phyloP scores from a whole-genome alignment of 208 protist genomes.

The Leptomonas seymouri region DNA sequence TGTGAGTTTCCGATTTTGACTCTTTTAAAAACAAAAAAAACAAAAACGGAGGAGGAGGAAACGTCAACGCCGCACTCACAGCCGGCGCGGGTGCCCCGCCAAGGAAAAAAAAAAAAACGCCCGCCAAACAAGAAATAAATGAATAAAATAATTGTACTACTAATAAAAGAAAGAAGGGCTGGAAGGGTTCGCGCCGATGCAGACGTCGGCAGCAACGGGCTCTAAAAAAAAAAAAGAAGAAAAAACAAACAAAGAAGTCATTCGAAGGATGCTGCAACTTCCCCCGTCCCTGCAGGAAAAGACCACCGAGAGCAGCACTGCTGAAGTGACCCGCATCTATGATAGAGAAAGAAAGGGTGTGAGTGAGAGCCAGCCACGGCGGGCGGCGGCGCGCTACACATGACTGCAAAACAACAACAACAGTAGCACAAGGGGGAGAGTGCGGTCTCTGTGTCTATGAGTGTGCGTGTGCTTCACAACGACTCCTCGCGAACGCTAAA shows the following conservation, averaged over 20 bases:
- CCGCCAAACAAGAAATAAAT: conserved; percentile 1
- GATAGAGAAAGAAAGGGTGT: neutral
- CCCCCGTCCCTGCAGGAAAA: too few relatives aligned
- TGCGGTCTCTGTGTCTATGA: conserved; percentile 1
- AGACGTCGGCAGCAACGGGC: neutral
- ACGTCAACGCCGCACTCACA: neutral
- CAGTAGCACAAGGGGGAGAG: neutral
- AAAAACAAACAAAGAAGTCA: neutral
- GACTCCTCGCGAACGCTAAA: neutral
- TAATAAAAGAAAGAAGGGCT: neutral
- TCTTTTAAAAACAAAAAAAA: too few relatives aligned
- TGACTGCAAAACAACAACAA: neutral
- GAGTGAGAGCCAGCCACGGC: too few relatives aligned
- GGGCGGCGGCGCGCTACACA: neutral
- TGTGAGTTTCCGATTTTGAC: too few relatives aligned
- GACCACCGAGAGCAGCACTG: too few relatives aligned
- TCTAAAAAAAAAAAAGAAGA: neutral
- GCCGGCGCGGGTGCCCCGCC: neutral
- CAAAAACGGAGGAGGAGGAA: too few relatives aligned
- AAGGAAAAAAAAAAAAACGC: neutral
- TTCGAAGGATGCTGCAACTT: neutral
- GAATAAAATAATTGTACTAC: neutral
- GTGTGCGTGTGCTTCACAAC: neutral
- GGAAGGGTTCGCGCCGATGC: too few relatives aligned
- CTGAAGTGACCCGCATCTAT: too few relatives aligned